These are phyloP conservation scores for Pseudognaphalium luteoalbum DNA, from an alignment of 129 eudicot species.

Conservation along the genomic window DNA sequence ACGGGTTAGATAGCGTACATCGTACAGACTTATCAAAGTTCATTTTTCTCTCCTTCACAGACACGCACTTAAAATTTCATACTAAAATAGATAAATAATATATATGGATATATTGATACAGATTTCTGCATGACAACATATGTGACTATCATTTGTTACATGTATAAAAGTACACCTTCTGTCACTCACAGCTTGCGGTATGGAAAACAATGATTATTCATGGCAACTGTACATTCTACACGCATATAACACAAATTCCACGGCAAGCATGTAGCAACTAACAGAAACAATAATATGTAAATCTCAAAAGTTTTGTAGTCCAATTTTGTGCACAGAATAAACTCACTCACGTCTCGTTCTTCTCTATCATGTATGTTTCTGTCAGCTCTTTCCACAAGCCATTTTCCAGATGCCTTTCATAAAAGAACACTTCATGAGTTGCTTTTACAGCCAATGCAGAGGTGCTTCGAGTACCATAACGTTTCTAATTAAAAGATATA, in stretches of 20 bases:
- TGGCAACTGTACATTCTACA: background rate
- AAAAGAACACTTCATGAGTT: constrained; percentile 55
- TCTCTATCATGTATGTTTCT: constrained; percentile 43
- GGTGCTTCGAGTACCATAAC: constrained; percentile 89
- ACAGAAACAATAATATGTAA: background rate
- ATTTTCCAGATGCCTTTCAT: constrained; percentile 59
- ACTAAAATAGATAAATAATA: constrained; percentile 6
- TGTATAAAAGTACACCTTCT: background rate
- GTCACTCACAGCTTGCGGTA: background rate
- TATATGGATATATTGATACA: background rate
- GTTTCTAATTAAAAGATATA: constrained; percentile 40
- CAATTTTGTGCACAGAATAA: background rate
- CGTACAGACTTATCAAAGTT: background rate
- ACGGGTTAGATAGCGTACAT: background rate
- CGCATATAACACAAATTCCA: background rate
- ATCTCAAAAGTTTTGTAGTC: background rate
- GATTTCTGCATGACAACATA: background rate
- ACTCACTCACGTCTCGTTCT: constrained; percentile 24
- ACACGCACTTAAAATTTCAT: constrained; percentile 14
- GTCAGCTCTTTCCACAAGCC: constrained; percentile 57
- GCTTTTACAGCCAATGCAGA: constrained; percentile 52
- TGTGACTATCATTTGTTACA: background rate
- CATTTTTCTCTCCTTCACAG: background rate
- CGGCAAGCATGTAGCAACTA: background rate
- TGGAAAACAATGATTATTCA: constrained; percentile 3